These are phyloP conservation scores for Saccharomycopsis sp. DNA, from an alignment of 805 yeast species.

Conservation along the genomic window DNA sequence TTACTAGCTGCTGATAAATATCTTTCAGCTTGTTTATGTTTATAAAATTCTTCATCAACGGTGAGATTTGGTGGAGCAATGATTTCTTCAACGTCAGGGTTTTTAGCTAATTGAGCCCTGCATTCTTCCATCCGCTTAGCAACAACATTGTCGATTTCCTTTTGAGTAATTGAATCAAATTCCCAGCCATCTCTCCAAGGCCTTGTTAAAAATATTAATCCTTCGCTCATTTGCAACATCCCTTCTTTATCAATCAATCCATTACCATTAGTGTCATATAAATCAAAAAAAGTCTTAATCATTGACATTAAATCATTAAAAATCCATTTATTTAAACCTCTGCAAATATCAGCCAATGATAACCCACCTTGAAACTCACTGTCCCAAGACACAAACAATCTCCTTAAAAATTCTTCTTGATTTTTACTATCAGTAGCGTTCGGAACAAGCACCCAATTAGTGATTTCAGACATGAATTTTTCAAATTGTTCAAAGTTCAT, in stretches of 20 bases:
- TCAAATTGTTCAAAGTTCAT: constrained; percentile 72
- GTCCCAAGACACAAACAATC: constrained; percentile 71
- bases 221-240: constrained; percentile 81
- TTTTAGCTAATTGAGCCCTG: constrained; percentile 28
- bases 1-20: constrained; percentile 82
- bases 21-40: constrained; percentile 62
- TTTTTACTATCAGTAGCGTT: constrained; percentile 33
- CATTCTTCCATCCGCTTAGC: constrained; percentile 53
- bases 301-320: constrained; percentile 72
- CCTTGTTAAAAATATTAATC: constrained; percentile 68
- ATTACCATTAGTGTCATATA: constrained; percentile 56
- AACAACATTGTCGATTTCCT: constrained; percentile 56
- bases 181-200: constrained; percentile 75
- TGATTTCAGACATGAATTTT: constrained; percentile 68
- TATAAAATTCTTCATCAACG: constrained; percentile 57
- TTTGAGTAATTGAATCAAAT: constrained; percentile 59
- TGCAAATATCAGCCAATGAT: constrained; percentile 59
- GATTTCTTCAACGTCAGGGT: constrained; percentile 32
- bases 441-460: constrained; percentile 59
- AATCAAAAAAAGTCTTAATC: constrained; percentile 68
- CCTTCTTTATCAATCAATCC: constrained; percentile 71
- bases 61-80: constrained; percentile 51
- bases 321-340: constrained; percentile 63
- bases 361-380: constrained; percentile 46
- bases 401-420: constrained; percentile 45